Conservation (phyloP, 108 stramenopile species). For the Mediolabrus comicus region DNA sequence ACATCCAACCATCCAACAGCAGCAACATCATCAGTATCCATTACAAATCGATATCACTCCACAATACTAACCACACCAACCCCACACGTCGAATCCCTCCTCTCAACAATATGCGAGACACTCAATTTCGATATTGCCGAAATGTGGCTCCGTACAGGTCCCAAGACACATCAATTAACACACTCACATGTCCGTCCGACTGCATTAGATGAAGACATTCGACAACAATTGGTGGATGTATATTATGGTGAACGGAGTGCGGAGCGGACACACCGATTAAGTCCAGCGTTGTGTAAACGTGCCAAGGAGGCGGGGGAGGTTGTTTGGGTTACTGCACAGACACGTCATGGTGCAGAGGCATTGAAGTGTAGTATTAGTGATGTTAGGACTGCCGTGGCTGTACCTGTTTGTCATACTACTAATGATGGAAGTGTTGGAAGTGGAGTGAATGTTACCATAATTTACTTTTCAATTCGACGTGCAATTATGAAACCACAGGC, state of each 20-base stretch:
- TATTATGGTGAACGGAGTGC: slow-evolving; percentile 79
- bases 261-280: slow-evolving; percentile 82
- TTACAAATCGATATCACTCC: slow-evolving; percentile 17
- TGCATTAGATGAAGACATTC: slow-evolving; percentile 71
- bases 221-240: slow-evolving; percentile 83
- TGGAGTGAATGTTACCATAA: slow-evolving; percentile 83
- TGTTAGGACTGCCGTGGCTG: slow-evolving; percentile 87
- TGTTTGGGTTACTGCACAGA: slow-evolving; percentile 85
- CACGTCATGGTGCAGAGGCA: slow-evolving; percentile 73
- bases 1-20: neutral
- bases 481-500: slow-evolving; percentile 77
- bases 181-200: slow-evolving; percentile 82
- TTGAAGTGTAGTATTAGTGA: slow-evolving; percentile 74
- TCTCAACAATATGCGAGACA: slow-evolving; percentile 74
- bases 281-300: slow-evolving; percentile 84
- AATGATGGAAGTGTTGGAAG: too few relatives aligned
- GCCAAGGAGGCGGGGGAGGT: slow-evolving; percentile 88
- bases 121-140: slow-evolving; percentile 92
- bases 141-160: slow-evolving; percentile 93
- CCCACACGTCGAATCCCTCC: slow-evolving; percentile 65
- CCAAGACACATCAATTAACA: slow-evolving; percentile 89
- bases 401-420: slow-evolving; percentile 87
- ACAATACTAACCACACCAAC: slow-evolving; percentile 45
- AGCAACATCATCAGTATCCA: too few relatives aligned
- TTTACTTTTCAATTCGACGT: slow-evolving; percentile 85